Base-by-base conservation (phyloP, 2,329 filamentous ascomycete genomes). In the Fusarium proliferatum region DNA sequence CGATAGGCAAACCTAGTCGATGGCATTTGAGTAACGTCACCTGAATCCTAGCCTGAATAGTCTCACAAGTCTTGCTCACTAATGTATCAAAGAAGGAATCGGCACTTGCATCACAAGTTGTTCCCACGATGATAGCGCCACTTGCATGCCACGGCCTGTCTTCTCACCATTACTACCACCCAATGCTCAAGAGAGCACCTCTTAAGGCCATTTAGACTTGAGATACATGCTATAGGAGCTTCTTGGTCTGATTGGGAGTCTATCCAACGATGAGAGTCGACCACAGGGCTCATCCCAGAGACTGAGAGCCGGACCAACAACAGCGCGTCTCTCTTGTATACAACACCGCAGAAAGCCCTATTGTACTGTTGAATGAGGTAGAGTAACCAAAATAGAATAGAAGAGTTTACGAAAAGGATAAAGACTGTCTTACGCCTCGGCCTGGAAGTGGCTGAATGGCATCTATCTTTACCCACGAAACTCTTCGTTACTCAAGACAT, bases 201-300 rank as follows among this genome's bases (percentile, higher is more conserved):
- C 9, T 21, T 3, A 2, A 52, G 12, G 9, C 30, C 30, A 36
- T 21, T 15, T 21, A 28, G 13, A 9, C 12, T n/a, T 2, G 15
- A 3, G 5, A 11, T 1, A 6, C 6, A 15, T 13, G 17, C 2
- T 28, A 2, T 4, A 28, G 13, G 9, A 53, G 51, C 12, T 39
- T 8, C 6, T 2, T 12, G 12, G 33, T 2, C 19, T 17, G 9
- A 9, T 5, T 38, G 10, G 3, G 23, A 28, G 19, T 8, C 33
- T n/a, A 28, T 12, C 2, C 2, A 21, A 28, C 12, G 23, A 28
- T 21, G 34, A 11, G 23, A 26, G 19, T 5, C 12, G 6, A 26
- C 16, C 30, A 34, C 9, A 26, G 7, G 4, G n/a, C 2, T 10
- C 49, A 36, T 36, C 6, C n/a, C n/a, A 36, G n/a, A 52, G 49